Conservation (phyloP, 306 rosid species). For the Castanea mollissima region DNA sequence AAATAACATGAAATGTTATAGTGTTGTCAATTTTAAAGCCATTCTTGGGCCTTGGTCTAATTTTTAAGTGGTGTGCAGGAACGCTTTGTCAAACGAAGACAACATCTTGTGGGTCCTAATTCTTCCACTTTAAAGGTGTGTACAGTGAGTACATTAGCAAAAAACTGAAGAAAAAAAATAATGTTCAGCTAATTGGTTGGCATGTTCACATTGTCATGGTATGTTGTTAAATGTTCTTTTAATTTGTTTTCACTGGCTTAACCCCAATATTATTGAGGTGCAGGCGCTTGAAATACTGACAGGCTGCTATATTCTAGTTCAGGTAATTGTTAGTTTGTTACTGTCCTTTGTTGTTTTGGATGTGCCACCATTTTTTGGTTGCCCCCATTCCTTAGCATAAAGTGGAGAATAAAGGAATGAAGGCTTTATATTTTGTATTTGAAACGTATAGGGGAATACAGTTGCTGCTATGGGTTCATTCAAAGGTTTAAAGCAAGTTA, state of each 20-base stretch:
- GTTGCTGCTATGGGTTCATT: conserved; percentile 90
- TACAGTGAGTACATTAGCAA: not conserved
- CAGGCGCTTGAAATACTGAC: conserved; percentile 70
- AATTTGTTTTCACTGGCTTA: conserved; percentile 1
- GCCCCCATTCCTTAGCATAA: not conserved
- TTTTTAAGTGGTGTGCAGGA: conserved; percentile 50
- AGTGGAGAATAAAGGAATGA: not conserved
- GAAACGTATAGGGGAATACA: conserved; percentile 66
- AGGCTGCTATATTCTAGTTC: conserved; percentile 88
- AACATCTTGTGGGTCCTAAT: conserved; percentile 87
- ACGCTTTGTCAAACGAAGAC: conserved; percentile 80
- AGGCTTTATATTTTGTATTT: conserved; percentile 10
- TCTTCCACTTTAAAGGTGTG: conserved; percentile 83
- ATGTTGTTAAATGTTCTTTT: not conserved
- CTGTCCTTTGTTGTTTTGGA: conserved; percentile 15
- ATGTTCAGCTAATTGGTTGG: not conserved
- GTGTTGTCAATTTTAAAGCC: not conserved
- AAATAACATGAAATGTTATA: not conserved
- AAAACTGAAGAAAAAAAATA: not conserved
- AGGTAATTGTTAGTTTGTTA: conserved; percentile 47
- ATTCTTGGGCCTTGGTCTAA: not conserved
- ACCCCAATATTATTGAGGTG: conserved; percentile 12
- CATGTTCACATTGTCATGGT: not conserved
- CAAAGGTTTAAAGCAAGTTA: conserved; percentile 81
- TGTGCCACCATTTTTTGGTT: not conserved